Evolutionary conservation across 176 grass and related monocot genomes (phyloP).

Genomic region (Musa schizocarpa): DNA sequence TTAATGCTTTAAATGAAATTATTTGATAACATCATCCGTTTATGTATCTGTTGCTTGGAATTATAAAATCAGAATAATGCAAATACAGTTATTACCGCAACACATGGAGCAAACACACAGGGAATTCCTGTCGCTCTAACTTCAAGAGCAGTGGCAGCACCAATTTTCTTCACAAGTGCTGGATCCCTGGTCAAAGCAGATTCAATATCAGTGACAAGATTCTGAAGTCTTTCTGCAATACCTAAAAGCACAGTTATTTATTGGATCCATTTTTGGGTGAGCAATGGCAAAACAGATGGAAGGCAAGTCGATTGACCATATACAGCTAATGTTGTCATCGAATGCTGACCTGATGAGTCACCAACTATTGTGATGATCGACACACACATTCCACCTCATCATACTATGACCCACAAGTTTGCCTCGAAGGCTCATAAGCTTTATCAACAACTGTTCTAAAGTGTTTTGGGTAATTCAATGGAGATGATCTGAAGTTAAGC

Average conservation of each 20-base stretch:
- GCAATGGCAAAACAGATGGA: neutral
- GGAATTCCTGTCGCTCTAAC: conserved; percentile 7
- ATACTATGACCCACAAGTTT: neutral
- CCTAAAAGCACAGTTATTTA: too few relatives aligned
- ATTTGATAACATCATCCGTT: too few relatives aligned
- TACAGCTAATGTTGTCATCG: neutral
- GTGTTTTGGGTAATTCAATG: too few relatives aligned
- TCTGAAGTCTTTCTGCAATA: too few relatives aligned
- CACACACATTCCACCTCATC: neutral
- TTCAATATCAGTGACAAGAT: neutral
- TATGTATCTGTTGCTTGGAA: too few relatives aligned
- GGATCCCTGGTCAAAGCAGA: neutral
- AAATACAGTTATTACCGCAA: neutral
- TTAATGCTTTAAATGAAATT: too few relatives aligned
- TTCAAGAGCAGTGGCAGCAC: conserved; percentile 12
- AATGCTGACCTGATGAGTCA: conserved; percentile 12
- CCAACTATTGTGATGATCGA: conserved; percentile 8
- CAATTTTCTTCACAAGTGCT: conserved; percentile 9
- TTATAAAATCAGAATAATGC: neutral
- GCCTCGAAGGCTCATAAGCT: neutral
- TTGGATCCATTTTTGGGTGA: neutral
- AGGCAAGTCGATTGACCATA: neutral
- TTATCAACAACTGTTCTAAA: too few relatives aligned
- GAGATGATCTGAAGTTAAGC: too few relatives aligned
- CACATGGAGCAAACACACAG: conserved; percentile 6